phyloP scores from a whole-genome alignment of 345 rosid genomes.

The Sisymbrium altissimum region DNA sequence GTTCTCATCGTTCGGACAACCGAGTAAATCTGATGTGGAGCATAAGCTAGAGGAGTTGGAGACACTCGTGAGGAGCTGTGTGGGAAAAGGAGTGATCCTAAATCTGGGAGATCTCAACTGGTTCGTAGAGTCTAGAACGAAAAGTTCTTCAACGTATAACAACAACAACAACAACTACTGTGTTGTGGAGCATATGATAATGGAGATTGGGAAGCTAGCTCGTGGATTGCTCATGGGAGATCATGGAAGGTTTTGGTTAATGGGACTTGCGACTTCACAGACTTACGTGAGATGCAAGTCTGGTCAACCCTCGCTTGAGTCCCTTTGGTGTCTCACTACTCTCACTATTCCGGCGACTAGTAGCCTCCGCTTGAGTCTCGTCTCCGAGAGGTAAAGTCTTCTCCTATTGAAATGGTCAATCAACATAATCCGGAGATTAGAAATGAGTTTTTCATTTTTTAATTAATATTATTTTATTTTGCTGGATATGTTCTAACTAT shows the following conservation, averaged over 20 bases:
- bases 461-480: neutral
- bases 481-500: constrained; percentile 28
- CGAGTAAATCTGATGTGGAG: constrained; percentile 53
- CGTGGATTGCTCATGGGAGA: constrained; percentile 43
- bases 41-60: constrained; percentile 56
- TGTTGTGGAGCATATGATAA: constrained; percentile 65
- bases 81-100: constrained; percentile 53
- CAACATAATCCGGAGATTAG: neutral
- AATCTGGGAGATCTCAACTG: constrained; percentile 80
- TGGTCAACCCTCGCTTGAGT: constrained; percentile 60
- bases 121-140: constrained; percentile 50
- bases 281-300: constrained; percentile 76
- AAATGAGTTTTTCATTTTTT: neutral
- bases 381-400: constrained; percentile 64
- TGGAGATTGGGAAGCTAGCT: constrained; percentile 67
- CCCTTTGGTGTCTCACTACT: constrained; percentile 66
- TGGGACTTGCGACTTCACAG: constrained; percentile 83
- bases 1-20: constrained; percentile 47
- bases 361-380: constrained; percentile 67
- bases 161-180: constrained; percentile 26
- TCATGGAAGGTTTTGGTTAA: constrained; percentile 61
- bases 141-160: constrained; percentile 32
- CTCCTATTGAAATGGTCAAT: constrained; percentile 5
- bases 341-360: constrained; percentile 63
- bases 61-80: constrained; percentile 40